Percentiles rank a stretch among this genome's conserved stretches.
These are phyloP conservation scores for Eucalyptus brandiana DNA, from an alignment of 345 rosid species.

Conservation along the genomic window DNA sequence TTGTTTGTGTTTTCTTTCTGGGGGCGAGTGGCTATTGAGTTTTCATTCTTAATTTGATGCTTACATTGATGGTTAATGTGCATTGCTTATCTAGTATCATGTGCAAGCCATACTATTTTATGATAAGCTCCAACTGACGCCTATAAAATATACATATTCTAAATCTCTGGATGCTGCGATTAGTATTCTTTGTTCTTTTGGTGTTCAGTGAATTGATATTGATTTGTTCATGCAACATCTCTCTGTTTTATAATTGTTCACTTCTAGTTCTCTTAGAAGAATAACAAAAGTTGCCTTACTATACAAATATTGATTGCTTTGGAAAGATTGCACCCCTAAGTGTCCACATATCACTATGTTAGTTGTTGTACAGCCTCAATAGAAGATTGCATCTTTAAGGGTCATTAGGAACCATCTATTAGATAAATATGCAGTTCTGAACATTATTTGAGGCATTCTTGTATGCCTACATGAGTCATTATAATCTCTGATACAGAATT, in stretches of 20 bases:
- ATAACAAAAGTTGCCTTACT: neutral
- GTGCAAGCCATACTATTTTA: neutral
- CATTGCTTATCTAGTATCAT: neutral
- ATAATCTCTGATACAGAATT: constrained; percentile 42
- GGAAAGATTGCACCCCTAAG: neutral
- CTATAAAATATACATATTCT: neutral
- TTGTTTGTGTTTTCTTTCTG: neutral
- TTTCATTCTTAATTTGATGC: neutral
- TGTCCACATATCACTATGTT: neutral
- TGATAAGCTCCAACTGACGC: neutral
- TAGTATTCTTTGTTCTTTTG: neutral
- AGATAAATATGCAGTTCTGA: neutral
- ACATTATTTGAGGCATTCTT: neutral
- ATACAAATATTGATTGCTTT: neutral
- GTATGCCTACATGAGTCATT: neutral
- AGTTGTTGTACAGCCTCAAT: neutral
- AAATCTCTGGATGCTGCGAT: neutral
- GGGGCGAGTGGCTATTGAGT: neutral
- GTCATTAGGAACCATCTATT: neutral
- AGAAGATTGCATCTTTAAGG: neutral
- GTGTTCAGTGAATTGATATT: neutral
- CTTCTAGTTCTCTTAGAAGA: neutral
- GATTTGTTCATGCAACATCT: neutral
- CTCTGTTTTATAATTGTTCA: neutral
- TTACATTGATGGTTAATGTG: neutral